Conservation (phyloP, 305 asterid genomes). For the Ilex paraguariensis region DNA sequence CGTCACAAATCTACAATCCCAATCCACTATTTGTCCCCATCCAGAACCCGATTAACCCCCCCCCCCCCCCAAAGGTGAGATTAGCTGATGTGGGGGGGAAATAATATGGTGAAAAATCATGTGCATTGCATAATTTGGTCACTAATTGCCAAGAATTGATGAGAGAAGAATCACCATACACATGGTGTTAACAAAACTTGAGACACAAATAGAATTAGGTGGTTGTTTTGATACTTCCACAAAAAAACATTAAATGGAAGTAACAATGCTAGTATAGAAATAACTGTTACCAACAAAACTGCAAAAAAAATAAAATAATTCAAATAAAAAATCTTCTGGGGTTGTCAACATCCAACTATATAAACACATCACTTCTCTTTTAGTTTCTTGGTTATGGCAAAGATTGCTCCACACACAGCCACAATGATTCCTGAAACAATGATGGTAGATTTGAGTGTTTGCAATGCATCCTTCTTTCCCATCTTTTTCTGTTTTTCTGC, state of each 20-base stretch:
- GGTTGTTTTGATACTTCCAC: not conserved
- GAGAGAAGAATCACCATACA: not conserved
- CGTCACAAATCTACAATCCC: not conserved
- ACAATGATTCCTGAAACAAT: constrained; percentile 38
- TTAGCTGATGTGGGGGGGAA: too few relatives aligned
- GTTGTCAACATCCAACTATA: not conserved
- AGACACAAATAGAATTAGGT: too few relatives aligned
- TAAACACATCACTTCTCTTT: constrained; percentile 27
- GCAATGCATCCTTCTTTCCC: constrained; percentile 25
- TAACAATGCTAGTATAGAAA: not conserved
- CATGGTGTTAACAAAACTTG: too few relatives aligned
- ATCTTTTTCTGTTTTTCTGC: constrained; percentile 19
- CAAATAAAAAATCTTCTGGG: not conserved
- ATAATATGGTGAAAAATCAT: too few relatives aligned
- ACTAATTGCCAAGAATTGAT: not conserved
- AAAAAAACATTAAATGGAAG: not conserved
- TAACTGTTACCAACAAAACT: too few relatives aligned
- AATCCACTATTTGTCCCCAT: not conserved
- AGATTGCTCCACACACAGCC: constrained; percentile 43
- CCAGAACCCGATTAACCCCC: not conserved
- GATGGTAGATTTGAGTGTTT: constrained; percentile 32
- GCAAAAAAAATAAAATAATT: not conserved
- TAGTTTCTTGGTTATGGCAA: constrained; percentile 39
- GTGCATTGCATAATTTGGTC: not conserved
- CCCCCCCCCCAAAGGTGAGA: not conserved